Evolutionary conservation across 2,329 filamentous ascomycete species (phyloP).

Genomic region (Aspergillus quadrilineatus): DNA sequence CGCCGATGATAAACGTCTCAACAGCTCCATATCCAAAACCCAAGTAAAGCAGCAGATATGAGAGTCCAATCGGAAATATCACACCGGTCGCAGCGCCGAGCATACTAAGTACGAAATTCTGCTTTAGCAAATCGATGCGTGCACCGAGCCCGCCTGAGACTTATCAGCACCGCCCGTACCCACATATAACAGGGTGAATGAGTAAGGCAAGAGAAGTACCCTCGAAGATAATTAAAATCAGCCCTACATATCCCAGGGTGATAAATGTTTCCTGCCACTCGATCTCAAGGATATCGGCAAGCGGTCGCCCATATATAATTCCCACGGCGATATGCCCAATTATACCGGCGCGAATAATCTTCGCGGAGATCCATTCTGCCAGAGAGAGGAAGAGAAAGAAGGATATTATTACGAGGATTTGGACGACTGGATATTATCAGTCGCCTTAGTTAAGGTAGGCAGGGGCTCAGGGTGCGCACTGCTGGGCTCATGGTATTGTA

Average conservation of each 20-base stretch:
- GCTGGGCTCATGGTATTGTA: neutral
- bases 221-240: constrained; percentile 54
- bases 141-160: constrained; percentile 46
- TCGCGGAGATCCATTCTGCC: constrained; percentile 44
- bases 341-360: constrained; percentile 46
- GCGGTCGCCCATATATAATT: constrained; percentile 47
- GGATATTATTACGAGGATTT: constrained; percentile 45
- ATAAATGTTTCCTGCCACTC: constrained; percentile 50
- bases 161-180: neutral
- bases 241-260: constrained; percentile 49
- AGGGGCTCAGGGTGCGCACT: neutral
- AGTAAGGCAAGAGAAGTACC: constrained; percentile 18
- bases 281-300: constrained; percentile 46
- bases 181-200: constrained; percentile 1
- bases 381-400: constrained; percentile 48
- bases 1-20: constrained; percentile 34
- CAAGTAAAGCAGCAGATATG: constrained; percentile 45
- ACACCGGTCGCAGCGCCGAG: constrained; percentile 47
- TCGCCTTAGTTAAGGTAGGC: neutral
- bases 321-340: constrained; percentile 51
- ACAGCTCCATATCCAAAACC: constrained; percentile 44
- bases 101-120: constrained; percentile 46
- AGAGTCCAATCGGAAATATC: constrained; percentile 48
- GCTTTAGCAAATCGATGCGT: constrained; percentile 48
- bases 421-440: constrained; percentile 33